phyloP scores from a whole-genome alignment of 164 flowering plant genomes.

The Macadamia tetraphylla region DNA sequence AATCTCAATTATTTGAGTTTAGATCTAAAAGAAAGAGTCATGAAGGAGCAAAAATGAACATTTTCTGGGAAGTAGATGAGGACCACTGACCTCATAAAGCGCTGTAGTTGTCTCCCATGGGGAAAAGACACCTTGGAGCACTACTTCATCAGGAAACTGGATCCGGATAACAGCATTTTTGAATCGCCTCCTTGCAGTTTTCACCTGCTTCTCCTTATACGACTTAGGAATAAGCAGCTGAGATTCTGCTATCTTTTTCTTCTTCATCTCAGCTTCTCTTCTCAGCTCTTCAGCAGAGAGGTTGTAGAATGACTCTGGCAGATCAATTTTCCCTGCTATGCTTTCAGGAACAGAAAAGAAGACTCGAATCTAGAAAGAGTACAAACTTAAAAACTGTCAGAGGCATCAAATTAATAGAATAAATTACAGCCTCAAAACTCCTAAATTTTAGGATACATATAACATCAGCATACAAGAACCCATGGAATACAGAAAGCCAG shows the following conservation, averaged over 20 bases:
- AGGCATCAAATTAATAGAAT: constrained; percentile 1
- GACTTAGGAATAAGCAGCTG: constrained; percentile 89
- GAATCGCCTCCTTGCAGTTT: constrained; percentile 64
- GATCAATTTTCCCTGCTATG: constrained; percentile 65
- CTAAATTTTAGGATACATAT: no score
- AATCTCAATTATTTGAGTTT: neutral
- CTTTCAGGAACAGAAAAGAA: constrained; percentile 85
- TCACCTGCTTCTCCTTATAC: constrained; percentile 85
- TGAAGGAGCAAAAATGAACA: neutral
- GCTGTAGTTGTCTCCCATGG: constrained; percentile 74
- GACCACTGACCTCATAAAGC: constrained; percentile 71
- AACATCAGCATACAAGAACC: no score
- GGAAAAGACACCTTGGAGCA: constrained; percentile 78
- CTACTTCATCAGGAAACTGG: constrained; percentile 93
- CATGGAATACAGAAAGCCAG: no score
- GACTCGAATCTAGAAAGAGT: constrained; percentile 47
- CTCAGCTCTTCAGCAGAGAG: constrained; percentile 68
- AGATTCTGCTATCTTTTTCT: constrained; percentile 81
- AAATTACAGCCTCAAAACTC: no score
- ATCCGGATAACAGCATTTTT: constrained; percentile 59
- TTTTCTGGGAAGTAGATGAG: neutral
- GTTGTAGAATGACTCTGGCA: constrained; percentile 81
- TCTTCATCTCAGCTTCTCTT: constrained; percentile 75
- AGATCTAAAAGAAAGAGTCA: neutral
- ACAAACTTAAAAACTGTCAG: constrained; percentile 9